Percentiles rank a stretch among this genome's conserved stretches.
These are phyloP conservation scores for Thielaviopsis euricoi DNA, from an alignment of 2,329 filamentous ascomycete genomes.

Conservation along the genomic window DNA sequence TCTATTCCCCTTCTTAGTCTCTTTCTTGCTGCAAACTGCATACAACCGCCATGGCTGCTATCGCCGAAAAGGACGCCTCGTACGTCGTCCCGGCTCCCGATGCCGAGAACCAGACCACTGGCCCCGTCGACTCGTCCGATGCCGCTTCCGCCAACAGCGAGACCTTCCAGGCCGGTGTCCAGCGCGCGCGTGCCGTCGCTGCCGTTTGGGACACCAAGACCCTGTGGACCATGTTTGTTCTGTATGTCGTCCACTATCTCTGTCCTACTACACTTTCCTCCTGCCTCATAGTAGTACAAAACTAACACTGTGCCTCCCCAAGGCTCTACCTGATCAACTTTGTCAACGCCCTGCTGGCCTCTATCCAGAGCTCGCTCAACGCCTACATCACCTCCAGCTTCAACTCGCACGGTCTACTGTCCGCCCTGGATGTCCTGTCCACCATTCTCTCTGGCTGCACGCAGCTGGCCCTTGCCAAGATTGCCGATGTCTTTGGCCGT, in stretches of 20 bases:
- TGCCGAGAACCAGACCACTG: conserved; percentile 4
- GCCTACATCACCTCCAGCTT: conserved; percentile 53
- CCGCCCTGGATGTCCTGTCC: conserved; percentile 47
- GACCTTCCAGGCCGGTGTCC: conserved; percentile 22
- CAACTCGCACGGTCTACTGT: conserved; percentile 46
- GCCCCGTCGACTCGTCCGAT: conserved; percentile 12
- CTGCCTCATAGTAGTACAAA: background rate
- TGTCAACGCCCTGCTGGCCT: conserved; percentile 21
- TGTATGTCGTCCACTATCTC: conserved; percentile 19
- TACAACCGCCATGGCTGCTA: background rate
- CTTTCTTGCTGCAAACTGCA: background rate
- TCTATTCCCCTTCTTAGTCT: background rate
- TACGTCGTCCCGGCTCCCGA: conserved; percentile 1
- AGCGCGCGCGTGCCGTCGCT: conserved; percentile 24
- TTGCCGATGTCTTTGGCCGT: conserved; percentile 33
- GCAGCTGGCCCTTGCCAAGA: conserved; percentile 27
- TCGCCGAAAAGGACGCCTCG: background rate
- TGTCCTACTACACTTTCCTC: background rate
- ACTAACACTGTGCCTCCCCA: background rate
- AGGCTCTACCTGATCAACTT: conserved; percentile 26
- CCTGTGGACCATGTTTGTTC: conserved; percentile 22
- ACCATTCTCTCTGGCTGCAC: conserved; percentile 23
- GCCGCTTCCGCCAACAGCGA: conserved; percentile 16
- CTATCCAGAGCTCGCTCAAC: conserved; percentile 31
- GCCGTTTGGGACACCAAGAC: conserved; percentile 23